Evolutionary conservation across 225 moss, liverwort and hornwort species (phyloP).

Genomic region (Neckera pumila): DNA sequence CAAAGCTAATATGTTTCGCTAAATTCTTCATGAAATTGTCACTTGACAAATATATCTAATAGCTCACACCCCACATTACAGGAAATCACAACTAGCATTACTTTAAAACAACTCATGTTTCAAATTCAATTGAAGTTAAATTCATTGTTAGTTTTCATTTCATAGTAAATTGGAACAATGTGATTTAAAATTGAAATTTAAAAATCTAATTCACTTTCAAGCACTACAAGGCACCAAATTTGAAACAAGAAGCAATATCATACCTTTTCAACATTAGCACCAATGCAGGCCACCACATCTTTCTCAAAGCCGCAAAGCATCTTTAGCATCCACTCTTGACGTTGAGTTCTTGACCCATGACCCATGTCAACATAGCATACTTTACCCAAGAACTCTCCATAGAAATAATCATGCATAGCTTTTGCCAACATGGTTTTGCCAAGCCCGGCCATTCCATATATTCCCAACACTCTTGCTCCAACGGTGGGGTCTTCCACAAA

Average conservation of each 20-base stretch:
- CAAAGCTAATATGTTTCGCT: background rate
- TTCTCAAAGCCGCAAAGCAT: background rate
- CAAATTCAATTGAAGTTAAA: background rate
- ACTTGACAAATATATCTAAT: accelerated
- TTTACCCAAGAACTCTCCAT: background rate
- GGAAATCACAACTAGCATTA: background rate
- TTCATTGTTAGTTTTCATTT: too few species aligned
- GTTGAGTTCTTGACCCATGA: too few species aligned
- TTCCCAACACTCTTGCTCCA: background rate
- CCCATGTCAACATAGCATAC: background rate
- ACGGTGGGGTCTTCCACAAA: background rate
- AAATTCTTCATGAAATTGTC: background rate
- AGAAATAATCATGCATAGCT: background rate
- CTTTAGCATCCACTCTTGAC: background rate
- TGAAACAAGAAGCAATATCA: too few species aligned
- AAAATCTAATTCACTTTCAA: too few species aligned
- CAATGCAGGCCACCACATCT: background rate
- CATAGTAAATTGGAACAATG: too few species aligned
- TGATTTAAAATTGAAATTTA: too few species aligned
- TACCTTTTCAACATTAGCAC: background rate
- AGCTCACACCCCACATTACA: background rate
- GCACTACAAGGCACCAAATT: background rate
- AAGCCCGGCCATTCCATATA: background rate
- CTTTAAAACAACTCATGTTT: too few species aligned
- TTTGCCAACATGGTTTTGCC: background rate